These are phyloP conservation scores for Cryptosporidium ubiquitum DNA, from an alignment of 169 alveolate species.

Conservation along the genomic window DNA sequence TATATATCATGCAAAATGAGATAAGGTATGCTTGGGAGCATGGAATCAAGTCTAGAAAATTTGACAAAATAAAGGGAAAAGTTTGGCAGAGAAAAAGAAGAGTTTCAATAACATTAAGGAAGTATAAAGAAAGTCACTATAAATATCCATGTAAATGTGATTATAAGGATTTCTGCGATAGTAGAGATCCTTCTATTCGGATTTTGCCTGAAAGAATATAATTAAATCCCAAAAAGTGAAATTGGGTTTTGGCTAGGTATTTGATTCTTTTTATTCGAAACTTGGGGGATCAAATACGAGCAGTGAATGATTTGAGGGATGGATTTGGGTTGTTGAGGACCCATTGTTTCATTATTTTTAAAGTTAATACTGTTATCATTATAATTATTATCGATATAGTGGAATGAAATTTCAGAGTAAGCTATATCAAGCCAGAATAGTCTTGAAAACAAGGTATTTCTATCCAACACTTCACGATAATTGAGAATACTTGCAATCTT, in stretches of 20 bases:
- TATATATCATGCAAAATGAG: constrained; percentile 36
- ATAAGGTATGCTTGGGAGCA: constrained; percentile 51
- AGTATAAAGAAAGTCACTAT: constrained; percentile 7
- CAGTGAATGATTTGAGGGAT: background rate
- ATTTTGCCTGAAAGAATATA: constrained; percentile 48
- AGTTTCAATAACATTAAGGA: constrained; percentile 40
- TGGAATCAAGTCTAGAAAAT: constrained; percentile 50
- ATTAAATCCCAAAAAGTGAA: constrained; percentile 34
- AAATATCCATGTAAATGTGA: constrained; percentile 13
- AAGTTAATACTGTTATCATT: background rate
- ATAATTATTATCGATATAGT: background rate
- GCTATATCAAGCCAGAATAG: constrained; percentile 54
- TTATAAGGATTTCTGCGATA: constrained; percentile 43
- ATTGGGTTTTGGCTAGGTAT: background rate
- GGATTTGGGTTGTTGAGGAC: background rate
- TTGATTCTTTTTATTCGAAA: background rate
- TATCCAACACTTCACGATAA: background rate
- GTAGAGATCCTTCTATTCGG: constrained; percentile 5
- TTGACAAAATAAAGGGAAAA: constrained; percentile 20
- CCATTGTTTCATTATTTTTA: background rate
- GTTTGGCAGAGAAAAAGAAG: background rate
- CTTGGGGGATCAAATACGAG: background rate
- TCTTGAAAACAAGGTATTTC: constrained; percentile 27
- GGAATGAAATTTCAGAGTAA: constrained; percentile 9
- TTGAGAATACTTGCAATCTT: background rate